These are phyloP conservation scores for Epichloe sibirici DNA, from an alignment of 2,329 filamentous ascomycete species.

Conservation along the genomic window DNA sequence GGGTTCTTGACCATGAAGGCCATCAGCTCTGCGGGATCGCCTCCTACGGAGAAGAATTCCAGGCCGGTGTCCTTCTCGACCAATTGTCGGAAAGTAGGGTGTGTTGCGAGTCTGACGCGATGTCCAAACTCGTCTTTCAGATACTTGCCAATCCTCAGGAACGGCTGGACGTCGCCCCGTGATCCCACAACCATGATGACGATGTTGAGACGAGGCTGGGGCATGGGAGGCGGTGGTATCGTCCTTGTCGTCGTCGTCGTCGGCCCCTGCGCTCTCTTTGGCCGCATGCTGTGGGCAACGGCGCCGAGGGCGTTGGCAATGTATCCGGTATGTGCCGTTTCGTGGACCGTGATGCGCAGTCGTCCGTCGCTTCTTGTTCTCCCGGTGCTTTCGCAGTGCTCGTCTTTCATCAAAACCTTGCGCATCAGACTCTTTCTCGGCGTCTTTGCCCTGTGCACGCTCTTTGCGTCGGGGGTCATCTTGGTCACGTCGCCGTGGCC, in stretches of 20 bases:
- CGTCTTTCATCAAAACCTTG: slow-evolving; percentile 28
- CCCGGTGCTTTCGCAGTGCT: slow-evolving; percentile 52
- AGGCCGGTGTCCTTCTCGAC: slow-evolving; percentile 59
- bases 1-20: slow-evolving; percentile 82
- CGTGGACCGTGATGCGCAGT: slow-evolving; percentile 59
- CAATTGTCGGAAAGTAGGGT: slow-evolving; percentile 65
- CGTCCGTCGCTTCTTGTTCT: slow-evolving; percentile 58
- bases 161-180: slow-evolving; percentile 70
- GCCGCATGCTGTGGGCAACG: slow-evolving; percentile 33
- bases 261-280: slow-evolving; percentile 3
- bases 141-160: slow-evolving; percentile 61
- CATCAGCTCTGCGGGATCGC: slow-evolving; percentile 72
- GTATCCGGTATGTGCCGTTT: slow-evolving; percentile 57
- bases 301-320: slow-evolving; percentile 62
- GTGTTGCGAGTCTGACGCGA: slow-evolving; percentile 65
- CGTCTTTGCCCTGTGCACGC: not conserved
- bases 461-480: not conserved
- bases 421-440: not conserved
- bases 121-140: slow-evolving; percentile 61
- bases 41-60: slow-evolving; percentile 72
- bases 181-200: slow-evolving; percentile 77
- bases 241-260: slow-evolving; percentile 9
- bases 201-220: slow-evolving; percentile 53
- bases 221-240: slow-evolving; percentile 16
- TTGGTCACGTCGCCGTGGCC: not conserved